Evolutionary conservation across 768 basidiomycete genomes (phyloP), one percentile per base, ranked within the genome.

Genomic region (Chalciporus piperatus): DNA sequence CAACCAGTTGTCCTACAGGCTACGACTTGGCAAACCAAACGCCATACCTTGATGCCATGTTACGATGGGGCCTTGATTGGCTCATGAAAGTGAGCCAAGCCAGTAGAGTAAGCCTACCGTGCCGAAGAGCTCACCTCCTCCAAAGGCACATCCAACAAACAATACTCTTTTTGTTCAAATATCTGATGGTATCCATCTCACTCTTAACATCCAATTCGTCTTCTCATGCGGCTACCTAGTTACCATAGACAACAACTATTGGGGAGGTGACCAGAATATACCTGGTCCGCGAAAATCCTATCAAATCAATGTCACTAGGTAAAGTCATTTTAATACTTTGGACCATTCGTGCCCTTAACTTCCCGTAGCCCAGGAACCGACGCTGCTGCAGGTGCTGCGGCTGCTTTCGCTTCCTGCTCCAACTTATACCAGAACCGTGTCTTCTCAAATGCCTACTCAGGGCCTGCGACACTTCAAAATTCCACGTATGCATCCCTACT

Each of bases 31-130:
- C 91, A 47, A 89, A 90, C 47, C 93, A 96, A 70, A 92, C 92
- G 1, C 80, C 83, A 3, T 97, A 96, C 67, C 81, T 97, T n/a
- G 95, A 97, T 60, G 81, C 82, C 54, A 93, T 89, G 76, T 72
- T 96, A 47, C 82, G 93, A 53, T 96, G 91, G 90, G 87, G 92
- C 22, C 78, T 92, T 41, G 87, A 92, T 68, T 97, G 92, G 92
- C 72, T 95, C 45, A 91, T 95, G 47, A 92, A 90, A 75, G 92
- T 86, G 50, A 54, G 74, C 46, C n/a, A 16, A 54, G 74, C 46
- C n/a, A 16, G 19, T 3, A 11, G 30, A 9, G 43, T 27, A 28
- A 7, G 47, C 13, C 19, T 44, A 27, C 6, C 30, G 22, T 43
- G 22, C 47, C 41, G 13, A 40, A 27, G 33, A 12, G 10, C 17